Conservation (phyloP, 179 eudicot genomes). For the Gypsophila paniculata region DNA sequence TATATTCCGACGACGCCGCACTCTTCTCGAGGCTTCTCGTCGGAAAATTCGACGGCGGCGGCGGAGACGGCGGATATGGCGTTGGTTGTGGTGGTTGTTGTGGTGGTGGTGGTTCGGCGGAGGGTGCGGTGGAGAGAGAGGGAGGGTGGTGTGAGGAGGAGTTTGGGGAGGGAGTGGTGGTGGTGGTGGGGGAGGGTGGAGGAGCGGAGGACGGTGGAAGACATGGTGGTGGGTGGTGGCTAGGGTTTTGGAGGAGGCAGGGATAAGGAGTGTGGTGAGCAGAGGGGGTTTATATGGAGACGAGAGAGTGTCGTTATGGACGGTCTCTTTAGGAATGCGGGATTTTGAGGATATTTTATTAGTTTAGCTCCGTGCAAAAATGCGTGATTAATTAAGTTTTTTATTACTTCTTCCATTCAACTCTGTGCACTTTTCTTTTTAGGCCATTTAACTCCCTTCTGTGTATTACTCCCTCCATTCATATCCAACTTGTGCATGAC, state of each 20-base stretch:
- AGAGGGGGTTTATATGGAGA: no score
- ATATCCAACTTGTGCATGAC: no score
- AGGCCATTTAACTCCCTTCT: no score
- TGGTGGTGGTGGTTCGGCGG: slow-evolving; percentile 36
- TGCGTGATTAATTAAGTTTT: no score
- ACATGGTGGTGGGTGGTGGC: slow-evolving; percentile 26
- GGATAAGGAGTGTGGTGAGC: neutral
- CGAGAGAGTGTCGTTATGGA: no score
- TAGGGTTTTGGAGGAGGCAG: slow-evolving; percentile 15
- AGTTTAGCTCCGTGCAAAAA: no score
- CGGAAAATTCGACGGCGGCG: slow-evolving; percentile 24
- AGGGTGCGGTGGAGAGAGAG: slow-evolving; percentile 12
- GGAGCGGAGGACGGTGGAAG: slow-evolving; percentile 21
- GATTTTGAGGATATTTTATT: no score
- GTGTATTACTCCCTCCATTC: no score
- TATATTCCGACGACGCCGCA: slow-evolving; percentile 85
- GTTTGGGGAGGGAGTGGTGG: slow-evolving; percentile 22
- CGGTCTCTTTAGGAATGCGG: no score
- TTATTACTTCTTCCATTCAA: no score
- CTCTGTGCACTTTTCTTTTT: no score
- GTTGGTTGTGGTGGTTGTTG: neutral
- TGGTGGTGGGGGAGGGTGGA: slow-evolving; percentile 13
- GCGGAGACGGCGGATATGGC: slow-evolving; percentile 22
- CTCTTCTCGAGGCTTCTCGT: slow-evolving; percentile 73
- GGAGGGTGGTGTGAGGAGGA: slow-evolving; percentile 7